Base-by-base conservation (phyloP, 2,329 filamentous ascomycete species). In the Aureobasidium vineae region DNA sequence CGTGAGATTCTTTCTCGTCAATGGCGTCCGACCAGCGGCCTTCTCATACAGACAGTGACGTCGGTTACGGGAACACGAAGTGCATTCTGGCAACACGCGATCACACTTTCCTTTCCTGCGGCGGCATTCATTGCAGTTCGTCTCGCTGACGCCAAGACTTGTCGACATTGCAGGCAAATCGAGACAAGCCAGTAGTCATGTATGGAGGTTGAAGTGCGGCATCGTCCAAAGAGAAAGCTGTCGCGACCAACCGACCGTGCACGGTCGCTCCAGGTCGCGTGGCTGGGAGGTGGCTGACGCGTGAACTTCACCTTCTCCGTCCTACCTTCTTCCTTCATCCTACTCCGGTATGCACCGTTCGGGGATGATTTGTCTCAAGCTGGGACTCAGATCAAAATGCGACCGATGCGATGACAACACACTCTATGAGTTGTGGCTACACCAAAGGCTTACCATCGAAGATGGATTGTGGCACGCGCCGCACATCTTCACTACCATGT, bases 41-140 rank as follows among this genome's bases (percentile, higher is more conserved):
- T 79, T 81, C 69, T 83, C 81, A 66, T 83, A 83, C 7, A 82
- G 72, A 67, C 81, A 83, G 67, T 80, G 78, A 16, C 81, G 73
- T 49, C 78, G 75, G 69, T 81, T 80, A 66, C 78, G 78, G 56
- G 76, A 71, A 69, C 80, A 83, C 4, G 71, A 69, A n/a, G 69
- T 70, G 45, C 76, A 78, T 67, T 78, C 77, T 2, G 76, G 78
- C 43, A 81, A 63, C 38, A 78, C 75, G 7, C 68, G 66, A 66
- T 73, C 71, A 59, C 72, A 74, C 15, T 69, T 54, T 23, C 78
- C 71, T 66, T 73, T 73, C 11, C 72, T 45, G 21, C 72, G 66
- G 63, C 70, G 71, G 56, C 72, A 74, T 54, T 74, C 72, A 50
- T 72, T 73, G 65, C 72, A 73, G 2, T 70, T 69, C 45, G 33